Evolutionary conservation across 169 alveolate genomes (phyloP).

Genomic region (Eimeria falciformis): DNA sequence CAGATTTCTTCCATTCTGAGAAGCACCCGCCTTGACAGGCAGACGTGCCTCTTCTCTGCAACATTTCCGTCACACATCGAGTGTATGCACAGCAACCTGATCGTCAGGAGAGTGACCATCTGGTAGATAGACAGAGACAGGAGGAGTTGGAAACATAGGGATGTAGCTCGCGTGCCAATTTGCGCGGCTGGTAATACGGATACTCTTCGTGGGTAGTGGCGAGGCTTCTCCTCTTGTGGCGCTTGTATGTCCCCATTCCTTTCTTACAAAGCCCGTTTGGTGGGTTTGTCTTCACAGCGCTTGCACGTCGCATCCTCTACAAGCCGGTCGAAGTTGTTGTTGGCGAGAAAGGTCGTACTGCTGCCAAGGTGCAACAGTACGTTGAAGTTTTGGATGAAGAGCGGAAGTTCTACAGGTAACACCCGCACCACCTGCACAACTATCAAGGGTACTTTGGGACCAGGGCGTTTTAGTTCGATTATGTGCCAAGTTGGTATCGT

Average conservation of each 20-base stretch:
- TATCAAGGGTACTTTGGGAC: not conserved
- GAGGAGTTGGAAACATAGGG: too few species aligned
- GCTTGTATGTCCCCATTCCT: not conserved
- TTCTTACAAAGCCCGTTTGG: not conserved
- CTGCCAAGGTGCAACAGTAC: conserved; percentile 86
- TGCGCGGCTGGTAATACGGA: too few species aligned
- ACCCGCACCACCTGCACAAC: not conserved
- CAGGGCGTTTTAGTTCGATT: not conserved
- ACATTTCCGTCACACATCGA: conserved; percentile 98
- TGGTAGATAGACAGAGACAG: too few species aligned
- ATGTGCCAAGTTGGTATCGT: too few species aligned
- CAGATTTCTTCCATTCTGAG: conserved; percentile 95
- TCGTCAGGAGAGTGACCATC: too few species aligned
- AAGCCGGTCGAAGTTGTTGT: conserved; percentile 97
- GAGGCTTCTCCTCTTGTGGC: not conserved
- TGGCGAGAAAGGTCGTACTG: conserved; percentile 87
- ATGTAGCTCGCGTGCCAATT: too few species aligned
- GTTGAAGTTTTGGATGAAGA: conserved; percentile 87
- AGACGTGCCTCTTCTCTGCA: conserved; percentile 98
- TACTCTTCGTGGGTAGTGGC: too few species aligned
- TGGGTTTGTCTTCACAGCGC: conserved; percentile 74
- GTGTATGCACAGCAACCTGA: conserved; percentile 60
- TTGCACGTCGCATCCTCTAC: conserved; percentile 96
- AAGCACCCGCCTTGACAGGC: conserved; percentile 84
- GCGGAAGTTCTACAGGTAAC: conserved; percentile 81